phyloP scores from a whole-genome alignment of 2,329 filamentous ascomycete species.

The Grosmannia serpens region DNA sequence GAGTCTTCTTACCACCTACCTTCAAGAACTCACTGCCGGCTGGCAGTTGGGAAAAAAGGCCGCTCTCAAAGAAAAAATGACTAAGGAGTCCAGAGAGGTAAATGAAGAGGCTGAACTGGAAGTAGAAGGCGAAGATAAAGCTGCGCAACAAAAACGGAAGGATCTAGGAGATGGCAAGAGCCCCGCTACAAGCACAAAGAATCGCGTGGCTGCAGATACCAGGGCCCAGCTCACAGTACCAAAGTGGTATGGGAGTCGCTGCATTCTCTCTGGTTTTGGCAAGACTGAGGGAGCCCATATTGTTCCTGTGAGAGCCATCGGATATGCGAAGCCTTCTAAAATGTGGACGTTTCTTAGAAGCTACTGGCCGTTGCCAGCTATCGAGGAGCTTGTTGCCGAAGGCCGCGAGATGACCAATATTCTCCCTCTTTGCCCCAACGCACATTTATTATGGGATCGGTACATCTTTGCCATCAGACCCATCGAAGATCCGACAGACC shows the following conservation, averaged over 20 bases:
- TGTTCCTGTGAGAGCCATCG: constrained; percentile 1
- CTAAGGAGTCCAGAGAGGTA: no score
- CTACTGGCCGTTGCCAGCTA: neutral
- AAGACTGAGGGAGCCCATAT: constrained; percentile 5
- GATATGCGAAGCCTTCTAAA: neutral
- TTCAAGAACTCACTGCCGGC: no score
- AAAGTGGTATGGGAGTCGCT: neutral
- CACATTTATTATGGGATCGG: neutral
- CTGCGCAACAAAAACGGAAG: neutral
- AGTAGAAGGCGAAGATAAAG: neutral
- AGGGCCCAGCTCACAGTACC: constrained; percentile 1
- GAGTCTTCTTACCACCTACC: no score
- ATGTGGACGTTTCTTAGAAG: neutral
- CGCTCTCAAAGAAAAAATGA: no score
- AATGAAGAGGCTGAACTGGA: no score
- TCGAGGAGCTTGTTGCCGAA: neutral
- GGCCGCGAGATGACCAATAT: neutral
- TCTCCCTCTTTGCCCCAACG: neutral
- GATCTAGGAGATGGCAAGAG: neutral
- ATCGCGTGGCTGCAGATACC: neutral
- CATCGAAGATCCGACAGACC: neutral
- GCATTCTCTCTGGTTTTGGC: neutral
- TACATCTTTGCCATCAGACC: neutral
- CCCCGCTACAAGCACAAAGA: neutral
- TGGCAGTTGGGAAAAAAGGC: no score